Evolutionary conservation across 768 basidiomycete species (phyloP).

Genomic region (Clitopilus hobsonii): DNA sequence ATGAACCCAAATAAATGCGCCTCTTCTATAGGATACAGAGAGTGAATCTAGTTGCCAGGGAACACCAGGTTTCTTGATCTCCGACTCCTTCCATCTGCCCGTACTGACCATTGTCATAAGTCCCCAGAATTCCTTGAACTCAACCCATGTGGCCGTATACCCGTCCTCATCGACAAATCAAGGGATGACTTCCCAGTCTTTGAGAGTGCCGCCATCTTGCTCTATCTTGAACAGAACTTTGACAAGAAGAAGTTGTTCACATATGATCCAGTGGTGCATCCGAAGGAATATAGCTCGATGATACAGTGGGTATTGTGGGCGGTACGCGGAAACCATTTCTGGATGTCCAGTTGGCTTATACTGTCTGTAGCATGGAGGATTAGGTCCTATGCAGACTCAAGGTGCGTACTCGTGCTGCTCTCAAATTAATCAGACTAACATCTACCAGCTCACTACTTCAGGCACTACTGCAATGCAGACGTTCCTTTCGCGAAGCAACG

Average conservation of each 20-base stretch:
- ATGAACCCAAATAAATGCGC: neutral
- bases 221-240: conserved; percentile 77
- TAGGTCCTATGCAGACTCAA: conserved; percentile 88
- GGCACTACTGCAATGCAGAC: conserved; percentile 51
- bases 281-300: conserved; percentile 64
- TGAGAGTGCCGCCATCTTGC: conserved; percentile 76
- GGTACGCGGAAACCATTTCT: conserved; percentile 25
- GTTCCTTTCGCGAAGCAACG: conserved; percentile 64
- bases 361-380: conserved; percentile 59
- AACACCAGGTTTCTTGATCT: conserved; percentile 7
- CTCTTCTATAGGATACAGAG: conserved; percentile 3
- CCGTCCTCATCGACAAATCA: conserved; percentile 56
- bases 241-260: conserved; percentile 71
- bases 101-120: conserved; percentile 15
- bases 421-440: neutral
- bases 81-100: neutral
- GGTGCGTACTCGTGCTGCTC: conserved; percentile 9
- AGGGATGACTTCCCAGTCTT: conserved; percentile 65
- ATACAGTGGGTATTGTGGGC: conserved; percentile 88
- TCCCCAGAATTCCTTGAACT: conserved; percentile 70
- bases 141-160: conserved; percentile 74
- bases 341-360: neutral
- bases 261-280: conserved; percentile 49
- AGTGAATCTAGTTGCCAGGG: conserved; percentile 7
- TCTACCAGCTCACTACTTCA: conserved; percentile 60